Evolutionary conservation across 1,139 yeast genomes (phyloP), one percentile per base, ranked within the genome.

Genomic region (Taiozyma sp.): DNA sequence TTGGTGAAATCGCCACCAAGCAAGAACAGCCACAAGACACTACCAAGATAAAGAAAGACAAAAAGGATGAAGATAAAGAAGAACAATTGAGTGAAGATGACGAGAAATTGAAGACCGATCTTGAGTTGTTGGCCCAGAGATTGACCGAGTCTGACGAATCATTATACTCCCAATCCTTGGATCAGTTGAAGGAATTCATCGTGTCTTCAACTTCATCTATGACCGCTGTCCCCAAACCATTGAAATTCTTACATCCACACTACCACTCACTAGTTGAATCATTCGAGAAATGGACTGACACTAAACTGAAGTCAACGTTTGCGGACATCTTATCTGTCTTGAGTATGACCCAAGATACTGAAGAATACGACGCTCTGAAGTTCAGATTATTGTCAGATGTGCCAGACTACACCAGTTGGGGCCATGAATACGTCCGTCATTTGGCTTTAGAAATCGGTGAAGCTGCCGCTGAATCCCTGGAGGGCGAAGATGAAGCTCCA

Each of bases 181-280:
- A 78, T 45, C 76, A 84, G 49, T 77, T 95, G 67, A 91, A 90
- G 66, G 80, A 79, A 49, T 82, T 81, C 63, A 92, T 93, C 62
- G 84, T 90, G 61, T 96, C 96, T 49, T 88, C 98, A 16, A 93
- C 99, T 4, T 89, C 97, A 36, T 91, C 98, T 9, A 93, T 93
- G 97, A 95, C 99, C 3, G 99, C 99, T 1, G 99, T 95, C 46
- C 99, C 99, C 45, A 95, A 93, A 69, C 99, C 99, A 14, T 80
- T 93, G 71, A 95, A 95, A 73, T 95, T 95, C 67, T 78, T 95
- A 60, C 83, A 97, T 64, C 96, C 98, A 16, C 90, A 84, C 62
- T 93, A 85, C 67, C 85, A 86, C 22, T 66, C 76, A 32, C 75
- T 93, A 64, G 80, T 82, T 45, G 79, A 74, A 50, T 71, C 87